Base-by-base conservation (phyloP, 108 stramenopile species). In the Skeletonema grethae region DNA sequence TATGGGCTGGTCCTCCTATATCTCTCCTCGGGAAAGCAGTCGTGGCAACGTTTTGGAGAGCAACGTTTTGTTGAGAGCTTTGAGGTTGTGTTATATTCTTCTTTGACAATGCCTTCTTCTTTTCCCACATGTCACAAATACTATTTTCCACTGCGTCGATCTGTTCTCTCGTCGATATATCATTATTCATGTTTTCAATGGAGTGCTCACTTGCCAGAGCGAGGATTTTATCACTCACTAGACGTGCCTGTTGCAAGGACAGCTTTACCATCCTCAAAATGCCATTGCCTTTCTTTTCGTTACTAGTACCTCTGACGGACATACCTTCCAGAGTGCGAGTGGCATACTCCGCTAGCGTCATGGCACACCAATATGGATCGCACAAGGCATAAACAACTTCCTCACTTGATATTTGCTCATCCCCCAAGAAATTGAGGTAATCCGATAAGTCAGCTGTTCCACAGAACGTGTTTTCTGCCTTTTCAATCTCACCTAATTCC, bases 371-470 rank as follows among this genome's bases (percentile, higher is more conserved):
- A 58, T 80, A 68, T 16, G 41, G 36, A 68, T 73, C 48, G 31
- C 67, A 35, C 20, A 80, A 57, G 13, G 59, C 48, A 35, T 68
- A 35, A 28, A 41, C 61, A 39, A 80, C 31, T 35, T 56, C 62
- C 10, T 50, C 18, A 18, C 1, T 36, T 2, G 61, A 39, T 0
- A 73, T 57, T n/a, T 63, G 72, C 16, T 60, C 55, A 32, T 25
- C 35, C 46, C 55, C 62, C 38, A 41, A 63, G 22, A 59, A 66
- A 16, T 59, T 38, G 15, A 61, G 24, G 5, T 69, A 36, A 12
- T 73, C 68, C 24, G 79, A 65, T 16, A 39, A 53, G 13, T 64
- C 67, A 30, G 63, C 57, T 61, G 79, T 55, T 63, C 69, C n/a
- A 35, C 60, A 34, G 1, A 73, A 16, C 30, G 2, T 48, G 35